These are phyloP conservation scores for Diaporthe eres DNA, from an alignment of 2,329 filamentous ascomycete genomes.

Conservation along the genomic window DNA sequence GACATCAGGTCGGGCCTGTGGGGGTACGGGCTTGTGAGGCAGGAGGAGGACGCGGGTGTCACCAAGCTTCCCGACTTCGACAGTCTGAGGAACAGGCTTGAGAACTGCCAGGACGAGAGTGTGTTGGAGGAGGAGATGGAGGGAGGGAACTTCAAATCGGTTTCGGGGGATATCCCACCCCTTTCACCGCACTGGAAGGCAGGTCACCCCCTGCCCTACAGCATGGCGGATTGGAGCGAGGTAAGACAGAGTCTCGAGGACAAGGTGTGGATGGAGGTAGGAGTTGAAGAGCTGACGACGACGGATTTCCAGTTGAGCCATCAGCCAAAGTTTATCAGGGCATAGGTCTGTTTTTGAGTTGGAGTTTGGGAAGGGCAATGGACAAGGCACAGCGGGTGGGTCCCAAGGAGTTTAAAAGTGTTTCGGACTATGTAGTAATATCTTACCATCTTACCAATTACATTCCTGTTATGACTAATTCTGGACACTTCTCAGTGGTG, in stretches of 20 bases:
- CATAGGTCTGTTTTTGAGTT: not conserved
- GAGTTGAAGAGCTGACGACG: slow-evolving; percentile 24
- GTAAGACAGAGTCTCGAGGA: slow-evolving; percentile 33
- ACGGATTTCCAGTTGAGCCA: slow-evolving; percentile 18
- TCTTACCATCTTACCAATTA: slow-evolving; percentile 12
- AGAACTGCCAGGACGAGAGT: slow-evolving; percentile 5
- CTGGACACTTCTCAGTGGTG: not conserved
- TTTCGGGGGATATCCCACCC: slow-evolving; percentile 31
- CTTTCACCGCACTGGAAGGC: slow-evolving; percentile 38
- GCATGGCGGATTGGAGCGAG: slow-evolving; percentile 35
- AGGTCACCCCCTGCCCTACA: slow-evolving; percentile 40
- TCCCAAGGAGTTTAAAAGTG: not conserved
- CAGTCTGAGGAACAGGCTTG: slow-evolving; percentile 35
- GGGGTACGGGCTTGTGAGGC: slow-evolving; percentile 59
- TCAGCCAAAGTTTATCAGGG: slow-evolving; percentile 27
- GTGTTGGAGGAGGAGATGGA: not conserved
- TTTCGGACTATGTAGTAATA: slow-evolving; percentile 2
- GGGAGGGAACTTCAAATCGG: not conserved
- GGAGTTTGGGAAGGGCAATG: not conserved
- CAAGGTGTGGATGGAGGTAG: slow-evolving; percentile 39
- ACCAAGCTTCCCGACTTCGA: slow-evolving; percentile 38
- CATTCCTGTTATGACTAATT: not conserved
- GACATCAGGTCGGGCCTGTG: slow-evolving; percentile 46
- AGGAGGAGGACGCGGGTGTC: slow-evolving; percentile 23
- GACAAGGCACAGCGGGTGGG: not conserved